Evolutionary conservation across 139 green algal genomes (phyloP), one percentile per base, ranked within the genome.

Genomic region (Diplosphaera chodatii): DNA sequence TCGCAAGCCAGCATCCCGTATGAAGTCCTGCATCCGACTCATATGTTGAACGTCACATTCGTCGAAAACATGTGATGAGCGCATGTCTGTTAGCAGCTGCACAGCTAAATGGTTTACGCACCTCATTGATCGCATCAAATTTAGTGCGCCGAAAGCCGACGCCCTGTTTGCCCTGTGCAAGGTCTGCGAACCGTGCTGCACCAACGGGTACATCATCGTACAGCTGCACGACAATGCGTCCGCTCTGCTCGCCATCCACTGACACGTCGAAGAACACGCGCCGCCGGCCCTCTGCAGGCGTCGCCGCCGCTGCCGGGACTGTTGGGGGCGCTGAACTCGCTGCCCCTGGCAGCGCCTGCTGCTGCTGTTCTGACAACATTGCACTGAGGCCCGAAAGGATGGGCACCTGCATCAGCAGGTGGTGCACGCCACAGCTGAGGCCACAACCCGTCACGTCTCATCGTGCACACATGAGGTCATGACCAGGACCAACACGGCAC

Each of bases 141-240:
- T 78, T 80, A 22, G 80, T 77, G 32, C 74, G 71, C 23, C 77
- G 64, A 70, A 81, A 86, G n/a, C 64, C 66, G 21, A 90, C 75
- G 3, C 84, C 84, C 66, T 85, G 68, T 25, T 77, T 72, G 32
- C 84, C 84, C 33, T 81, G 32, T 29, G 74, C 69, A 31, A 89
- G 74, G 64, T 86, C 78, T 3, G 40, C 22, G 66, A 84, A 88
- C n/a, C 83, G 62, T 13, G 55, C 41, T 1, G 72, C 69, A 1
- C 66, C 81, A 0, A 88, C 33, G n/a, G 72, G 66, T 4, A 74
- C 81, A 48, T 77, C 81, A 13, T 74, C 66, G 37, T 77, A 77
- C 25, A 83, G 55, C 64, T 84, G 64, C 33, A 88, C 73, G 0
- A 83, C 74, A 6, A 90, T 66, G 23, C 81, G 76, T 1, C 84